Evolutionary conservation across 148 eudicot genomes (phyloP).

Genomic region (Rhododendron simsii): DNA sequence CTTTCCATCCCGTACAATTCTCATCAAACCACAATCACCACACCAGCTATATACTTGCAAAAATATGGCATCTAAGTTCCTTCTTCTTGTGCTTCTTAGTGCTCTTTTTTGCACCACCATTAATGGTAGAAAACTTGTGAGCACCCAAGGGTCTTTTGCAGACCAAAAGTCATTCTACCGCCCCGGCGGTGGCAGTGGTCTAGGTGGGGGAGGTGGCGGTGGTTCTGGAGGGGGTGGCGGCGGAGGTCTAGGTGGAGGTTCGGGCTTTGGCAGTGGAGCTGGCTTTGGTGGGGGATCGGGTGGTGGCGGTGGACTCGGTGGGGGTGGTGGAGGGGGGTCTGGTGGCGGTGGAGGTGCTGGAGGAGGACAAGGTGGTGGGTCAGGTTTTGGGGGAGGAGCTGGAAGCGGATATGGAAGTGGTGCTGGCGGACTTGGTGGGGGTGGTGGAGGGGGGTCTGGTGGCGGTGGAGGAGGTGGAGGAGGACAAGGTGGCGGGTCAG

Average conservation of each 20-base stretch:
- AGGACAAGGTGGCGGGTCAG: constrained; percentile 9
- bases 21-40: neutral
- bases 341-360: constrained; percentile 15
- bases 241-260: neutral
- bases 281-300: constrained; percentile 1
- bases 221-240: constrained; percentile 20
- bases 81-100: constrained; percentile 19
- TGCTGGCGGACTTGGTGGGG: constrained; percentile 8
- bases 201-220: constrained; percentile 10
- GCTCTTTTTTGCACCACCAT: constrained; percentile 13
- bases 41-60: neutral
- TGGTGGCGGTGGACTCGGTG: constrained; percentile 10
- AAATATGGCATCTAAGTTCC: constrained; percentile 12
- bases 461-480: constrained; percentile 20
- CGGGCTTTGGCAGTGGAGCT: constrained; percentile 1
- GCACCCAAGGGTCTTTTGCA: neutral
- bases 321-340: constrained; percentile 17
- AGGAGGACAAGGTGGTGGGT: constrained; percentile 4
- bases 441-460: constrained; percentile 16
- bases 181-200: neutral
- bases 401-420: constrained; percentile 12
- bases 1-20: neutral
- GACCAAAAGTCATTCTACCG: constrained; percentile 11
- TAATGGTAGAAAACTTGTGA: constrained; percentile 16
- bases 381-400: constrained; percentile 3